phyloP scores from a whole-genome alignment of 176 grass and related monocot species.

The Eragrostis nindensis region DNA sequence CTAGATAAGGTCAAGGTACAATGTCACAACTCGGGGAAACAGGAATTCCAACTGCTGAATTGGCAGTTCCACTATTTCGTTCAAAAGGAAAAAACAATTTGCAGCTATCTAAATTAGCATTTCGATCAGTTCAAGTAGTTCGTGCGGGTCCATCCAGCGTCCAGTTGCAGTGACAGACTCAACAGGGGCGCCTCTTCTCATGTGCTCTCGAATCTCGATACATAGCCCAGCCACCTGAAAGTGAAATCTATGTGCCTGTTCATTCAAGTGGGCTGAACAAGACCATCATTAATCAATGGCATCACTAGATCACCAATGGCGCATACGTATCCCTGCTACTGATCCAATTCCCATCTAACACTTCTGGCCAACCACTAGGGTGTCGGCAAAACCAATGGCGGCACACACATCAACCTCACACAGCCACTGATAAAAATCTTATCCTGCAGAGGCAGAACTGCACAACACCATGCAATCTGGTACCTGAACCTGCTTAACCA shows the following conservation, averaged over 20 bases:
- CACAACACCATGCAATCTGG: not conserved
- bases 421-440: conserved; percentile 25
- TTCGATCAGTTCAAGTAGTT: conserved; percentile 1
- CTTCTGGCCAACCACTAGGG: not conserved
- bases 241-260: not conserved
- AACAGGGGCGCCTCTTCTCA: not conserved
- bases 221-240: not conserved
- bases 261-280: not conserved
- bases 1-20: conserved; percentile 47
- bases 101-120: not conserved
- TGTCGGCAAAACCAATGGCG: conserved; percentile 41
- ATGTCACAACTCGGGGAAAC: conserved; percentile 37
- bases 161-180: not conserved
- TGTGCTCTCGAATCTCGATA: too few species aligned
- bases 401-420: conserved; percentile 7
- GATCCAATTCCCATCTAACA: not conserved
- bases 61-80: conserved; percentile 1
- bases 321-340: not conserved
- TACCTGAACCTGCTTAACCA: conserved; percentile 16
- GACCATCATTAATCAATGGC: not conserved
- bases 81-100: not conserved
- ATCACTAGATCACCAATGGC: not conserved
- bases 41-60: conserved; percentile 37
- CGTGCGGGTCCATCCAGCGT: not conserved
- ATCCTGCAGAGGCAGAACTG: not conserved